Percentiles rank a stretch among this genome's conserved stretches.
Evolutionary conservation across 139 green algal species (phyloP).

Genomic region (Diplosphaera chodatii): DNA sequence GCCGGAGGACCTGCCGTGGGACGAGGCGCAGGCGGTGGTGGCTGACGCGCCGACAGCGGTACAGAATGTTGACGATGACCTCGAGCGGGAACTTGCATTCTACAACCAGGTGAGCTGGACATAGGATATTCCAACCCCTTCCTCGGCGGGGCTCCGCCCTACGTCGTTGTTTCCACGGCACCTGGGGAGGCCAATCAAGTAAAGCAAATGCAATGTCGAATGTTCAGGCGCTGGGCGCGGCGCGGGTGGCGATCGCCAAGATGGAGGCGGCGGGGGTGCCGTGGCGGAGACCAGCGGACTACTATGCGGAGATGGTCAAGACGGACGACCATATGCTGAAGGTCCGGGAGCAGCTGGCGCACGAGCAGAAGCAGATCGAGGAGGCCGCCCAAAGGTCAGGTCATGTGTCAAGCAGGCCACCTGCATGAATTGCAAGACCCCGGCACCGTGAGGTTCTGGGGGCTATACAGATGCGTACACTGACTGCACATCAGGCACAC

Average conservation of each 20-base stretch:
- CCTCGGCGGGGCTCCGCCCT: too few species aligned
- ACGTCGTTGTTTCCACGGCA: too few species aligned
- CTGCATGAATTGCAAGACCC: too few species aligned
- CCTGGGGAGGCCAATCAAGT: too few species aligned
- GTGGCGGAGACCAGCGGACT: slow-evolving; percentile 84
- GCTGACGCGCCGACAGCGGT: slow-evolving; percentile 19
- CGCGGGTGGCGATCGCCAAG: slow-evolving; percentile 52
- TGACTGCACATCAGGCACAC: too few species aligned
- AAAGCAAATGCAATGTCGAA: too few species aligned
- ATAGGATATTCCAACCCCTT: too few species aligned
- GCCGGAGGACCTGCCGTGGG: slow-evolving; percentile 55
- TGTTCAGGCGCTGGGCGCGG: slow-evolving; percentile 59
- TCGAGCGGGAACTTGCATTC: slow-evolving; percentile 85
- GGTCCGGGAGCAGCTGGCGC: slow-evolving; percentile 83
- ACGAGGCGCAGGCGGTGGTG: slow-evolving; percentile 42
- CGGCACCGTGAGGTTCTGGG: too few species aligned
- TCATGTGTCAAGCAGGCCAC: background rate
- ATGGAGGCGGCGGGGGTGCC: slow-evolving; percentile 59
- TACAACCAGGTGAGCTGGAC: slow-evolving; percentile 92
- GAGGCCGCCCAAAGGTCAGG: slow-evolving; percentile 59
- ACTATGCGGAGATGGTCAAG: slow-evolving; percentile 99
- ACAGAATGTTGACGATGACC: slow-evolving; percentile 78
- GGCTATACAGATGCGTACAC: too few species aligned
- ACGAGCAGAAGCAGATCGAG: slow-evolving; percentile 76
- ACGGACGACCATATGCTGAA: slow-evolving; percentile 90